A percentile compares a stretch with the other conserved stretches of the same genome.
Conservation (phyloP, 257 asterid genomes). For the Cinchona pubescens region DNA sequence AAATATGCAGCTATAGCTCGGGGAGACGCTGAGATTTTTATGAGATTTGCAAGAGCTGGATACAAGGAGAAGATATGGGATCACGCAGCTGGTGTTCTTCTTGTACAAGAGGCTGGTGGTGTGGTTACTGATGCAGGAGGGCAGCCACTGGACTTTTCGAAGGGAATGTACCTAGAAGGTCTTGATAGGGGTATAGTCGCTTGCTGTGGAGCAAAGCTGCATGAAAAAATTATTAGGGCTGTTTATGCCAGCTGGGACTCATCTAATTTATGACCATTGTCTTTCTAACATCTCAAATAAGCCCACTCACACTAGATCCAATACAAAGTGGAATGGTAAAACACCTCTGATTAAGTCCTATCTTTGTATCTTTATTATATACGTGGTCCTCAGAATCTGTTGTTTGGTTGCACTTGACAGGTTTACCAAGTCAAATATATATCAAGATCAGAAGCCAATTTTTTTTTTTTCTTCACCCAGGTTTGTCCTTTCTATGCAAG, state of each 20-base stretch:
- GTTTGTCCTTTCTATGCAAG: slow-evolving; percentile 1
- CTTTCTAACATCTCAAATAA: slow-evolving; percentile 5
- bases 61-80: slow-evolving; percentile 90
- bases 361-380: background rate
- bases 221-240: slow-evolving; percentile 56
- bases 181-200: slow-evolving; percentile 75
- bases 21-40: slow-evolving; percentile 76
- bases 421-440: slow-evolving; percentile 4
- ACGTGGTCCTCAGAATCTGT: background rate
- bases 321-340: slow-evolving; percentile 3
- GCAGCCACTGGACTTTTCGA: slow-evolving; percentile 56
- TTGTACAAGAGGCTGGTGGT: slow-evolving; percentile 85
- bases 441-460: background rate
- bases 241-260: slow-evolving; percentile 89
- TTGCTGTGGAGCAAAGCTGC: slow-evolving; percentile 58
- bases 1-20: slow-evolving; percentile 83
- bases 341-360: background rate
- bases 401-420: slow-evolving; percentile 1
- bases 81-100: slow-evolving; percentile 83
- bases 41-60: slow-evolving; percentile 72
- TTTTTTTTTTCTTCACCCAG: slow-evolving; percentile 8
- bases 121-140: slow-evolving; percentile 85
- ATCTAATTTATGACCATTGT: slow-evolving; percentile 46
- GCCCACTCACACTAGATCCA: background rate
- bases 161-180: slow-evolving; percentile 66